Base-by-base conservation (phyloP, 2,329 filamentous ascomycete species). In the Diaporthe amygdali region DNA sequence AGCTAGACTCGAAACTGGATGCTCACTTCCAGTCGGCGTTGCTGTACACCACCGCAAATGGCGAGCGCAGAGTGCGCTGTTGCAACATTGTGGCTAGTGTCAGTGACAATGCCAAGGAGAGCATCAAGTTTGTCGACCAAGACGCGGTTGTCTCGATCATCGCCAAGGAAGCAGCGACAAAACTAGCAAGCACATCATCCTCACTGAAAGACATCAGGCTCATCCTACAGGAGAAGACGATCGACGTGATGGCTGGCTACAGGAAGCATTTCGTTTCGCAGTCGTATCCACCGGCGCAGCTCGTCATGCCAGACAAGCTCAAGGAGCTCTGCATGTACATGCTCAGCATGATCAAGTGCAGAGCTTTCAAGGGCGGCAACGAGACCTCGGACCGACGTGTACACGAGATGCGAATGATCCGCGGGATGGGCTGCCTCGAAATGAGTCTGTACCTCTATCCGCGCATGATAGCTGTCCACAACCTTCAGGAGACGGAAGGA, bases 311-410 rank as follows among this genome's bases (percentile, higher is more conserved):
- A 0, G 96, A 99, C 83, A 94, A 96, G 75, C 88, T 99, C 37
- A 98, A 98, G 80, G 96, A 99, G 80, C 95, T 97, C 77, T 91
- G 93, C 77, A 98, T 99, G 95, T 98, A 96, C 81, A 94, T 97
- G 83, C 91, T 99, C 12, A 92, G 93, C 59, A 85, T 98, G 74
- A 84, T 97, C 79, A 99, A 99, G 82, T 95, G 91, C 70, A 91
- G 96, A 71, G 95, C 96, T 3, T 95, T 98, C 84, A 98, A 98
- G 85, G 93, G 94, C 66, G 96, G 96, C 71, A 91, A 92, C 75
- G 96, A 99, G 82, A 93, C 94, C 44, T 94, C 94, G 12, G 96
- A 99, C 81, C 91, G 96, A 73, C 89, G 96, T 74, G 92, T 97
- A 17, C 93, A 98, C 77, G 96, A 98, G 79, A 92, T 97, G 87